phyloP scores from a whole-genome alignment of 306 rosid species.

The Cucurbita maxima region DNA sequence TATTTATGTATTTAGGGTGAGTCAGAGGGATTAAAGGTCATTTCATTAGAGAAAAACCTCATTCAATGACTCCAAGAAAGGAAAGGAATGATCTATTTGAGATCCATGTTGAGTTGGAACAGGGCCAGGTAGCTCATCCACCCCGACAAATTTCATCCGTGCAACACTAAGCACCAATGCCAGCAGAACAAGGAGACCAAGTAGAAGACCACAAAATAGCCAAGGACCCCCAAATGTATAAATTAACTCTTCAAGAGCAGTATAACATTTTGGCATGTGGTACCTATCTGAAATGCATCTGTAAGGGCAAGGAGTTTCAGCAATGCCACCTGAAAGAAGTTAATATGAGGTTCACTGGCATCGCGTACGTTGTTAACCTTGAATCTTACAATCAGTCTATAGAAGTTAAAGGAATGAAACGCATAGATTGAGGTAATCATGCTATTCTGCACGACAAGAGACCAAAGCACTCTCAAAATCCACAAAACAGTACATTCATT shows the following conservation, averaged over 20 bases:
- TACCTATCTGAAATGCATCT: slow-evolving; percentile 86
- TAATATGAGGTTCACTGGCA: not conserved
- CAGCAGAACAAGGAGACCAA: slow-evolving; percentile 66
- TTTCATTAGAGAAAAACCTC: slow-evolving; percentile 44
- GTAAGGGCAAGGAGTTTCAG: slow-evolving; percentile 82
- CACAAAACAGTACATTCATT: not conserved
- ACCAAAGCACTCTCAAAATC: not conserved
- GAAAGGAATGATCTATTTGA: slow-evolving; percentile 96
- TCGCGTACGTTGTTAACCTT: not conserved
- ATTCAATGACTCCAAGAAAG: slow-evolving; percentile 86
- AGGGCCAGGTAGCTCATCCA: slow-evolving; percentile 85
- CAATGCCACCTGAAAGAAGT: slow-evolving; percentile 58
- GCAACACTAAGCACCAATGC: slow-evolving; percentile 95
- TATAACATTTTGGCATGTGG: slow-evolving; percentile 91
- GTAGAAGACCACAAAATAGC: slow-evolving; percentile 78
- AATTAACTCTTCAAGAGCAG: slow-evolving; percentile 91
- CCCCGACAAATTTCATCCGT: slow-evolving; percentile 87
- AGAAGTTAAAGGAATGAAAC: not conserved
- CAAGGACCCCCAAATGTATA: slow-evolving; percentile 98
- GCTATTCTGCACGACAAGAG: not conserved
- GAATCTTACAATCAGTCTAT: not conserved
- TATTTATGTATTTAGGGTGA: not conserved
- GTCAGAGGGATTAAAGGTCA: not conserved
- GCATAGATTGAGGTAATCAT: not conserved
- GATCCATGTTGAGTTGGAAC: slow-evolving; percentile 94